Base-by-base conservation (phyloP, 805 yeast genomes). In the Wickerhamiella nectarea region DNA sequence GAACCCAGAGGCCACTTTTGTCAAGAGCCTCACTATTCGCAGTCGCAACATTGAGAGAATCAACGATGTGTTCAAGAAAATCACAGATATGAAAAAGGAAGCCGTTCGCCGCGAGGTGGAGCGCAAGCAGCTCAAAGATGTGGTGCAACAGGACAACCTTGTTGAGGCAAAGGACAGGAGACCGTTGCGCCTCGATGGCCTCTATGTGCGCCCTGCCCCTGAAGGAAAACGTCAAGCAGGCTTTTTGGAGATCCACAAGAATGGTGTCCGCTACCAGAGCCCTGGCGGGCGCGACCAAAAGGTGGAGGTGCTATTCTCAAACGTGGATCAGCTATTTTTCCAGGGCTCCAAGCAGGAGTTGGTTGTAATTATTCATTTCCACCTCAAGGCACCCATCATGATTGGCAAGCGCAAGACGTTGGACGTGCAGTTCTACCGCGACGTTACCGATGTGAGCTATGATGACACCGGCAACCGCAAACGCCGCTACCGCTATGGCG, bases 221-320 rank as follows among this genome's bases (percentile, higher is more conserved):
- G 98, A 89, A 60, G 81, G 95, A n/a, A 89, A 89, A 60, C 83
- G 95, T 62, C 77, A 80, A 22, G 89, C 96, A 11, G 96, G 97
- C 26, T 74, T 78, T 15, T 73, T 89, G 45, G 83, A 84, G 50
- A 84, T 89, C 48, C 98, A 89, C 63, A 94, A 85, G 60, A 91
- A 89, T 62, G 98, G 98, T 75, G 73, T 91, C 50, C 73, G 97
- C 54, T 91, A 87, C 62, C 94, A 84, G 59, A 80, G 94, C 1
- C 79, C 91, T 11, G 70, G 84, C 50, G 75, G 87, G 56, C 69
- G 78, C 14, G 97, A 89, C 56, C 93, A 85, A 53, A 74, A 75
- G 57, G 80, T 91, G 50, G 97, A 91, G 63, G 74, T 91, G 22
- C 65, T 89, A 50, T 91, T 86, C 61, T 75, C 84, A 44, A 91